Evolutionary conservation across 352 stramenopile species (phyloP).

Genomic region (Globisporangium nodosum): DNA sequence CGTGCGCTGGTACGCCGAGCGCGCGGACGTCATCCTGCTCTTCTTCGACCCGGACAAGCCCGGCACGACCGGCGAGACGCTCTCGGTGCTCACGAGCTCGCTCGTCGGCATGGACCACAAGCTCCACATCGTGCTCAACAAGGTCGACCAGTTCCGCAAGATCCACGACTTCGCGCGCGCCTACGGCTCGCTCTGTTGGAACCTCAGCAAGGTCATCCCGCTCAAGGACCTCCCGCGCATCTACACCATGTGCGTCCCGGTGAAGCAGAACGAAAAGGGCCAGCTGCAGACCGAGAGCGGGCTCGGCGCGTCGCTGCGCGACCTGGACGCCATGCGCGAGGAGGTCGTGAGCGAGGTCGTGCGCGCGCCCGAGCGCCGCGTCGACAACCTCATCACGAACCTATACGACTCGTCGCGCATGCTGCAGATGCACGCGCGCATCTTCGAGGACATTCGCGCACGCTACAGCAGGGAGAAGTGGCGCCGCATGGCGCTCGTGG

Average conservation of each 20-base stretch:
- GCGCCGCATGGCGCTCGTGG: slow-evolving; percentile 63
- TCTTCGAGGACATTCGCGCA: slow-evolving; percentile 80
- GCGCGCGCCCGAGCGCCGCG: slow-evolving; percentile 94
- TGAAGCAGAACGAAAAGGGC: slow-evolving; percentile 48
- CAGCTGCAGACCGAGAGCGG: slow-evolving; percentile 46
- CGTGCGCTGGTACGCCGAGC: slow-evolving; percentile 97
- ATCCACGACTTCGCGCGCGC: slow-evolving; percentile 99
- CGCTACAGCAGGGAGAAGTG: slow-evolving; percentile 78
- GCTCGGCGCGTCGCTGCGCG: slow-evolving; percentile 80
- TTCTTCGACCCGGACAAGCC: slow-evolving; percentile 99
- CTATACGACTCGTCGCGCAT: slow-evolving; percentile 91
- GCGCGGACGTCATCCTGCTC: slow-evolving; percentile 98
- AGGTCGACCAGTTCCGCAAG: slow-evolving; percentile 97
- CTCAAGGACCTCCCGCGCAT: slow-evolving; percentile 99
- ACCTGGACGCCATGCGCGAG: slow-evolving; percentile 95
- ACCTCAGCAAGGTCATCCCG: slow-evolving; percentile 97
- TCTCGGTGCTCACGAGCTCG: slow-evolving; percentile 96
- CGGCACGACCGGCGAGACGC: slow-evolving; percentile 98
- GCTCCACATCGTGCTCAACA: slow-evolving; percentile 99
- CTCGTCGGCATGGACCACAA: slow-evolving; percentile 99
- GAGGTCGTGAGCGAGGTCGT: slow-evolving; percentile 98
- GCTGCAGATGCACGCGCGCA: slow-evolving; percentile 94
- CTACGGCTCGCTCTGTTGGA: slow-evolving; percentile 99
- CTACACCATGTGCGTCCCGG: slow-evolving; percentile 99
- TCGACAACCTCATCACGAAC: slow-evolving; percentile 99